Base-by-base conservation (phyloP, 805 yeast species). In the Lachancea quebecensis region DNA sequence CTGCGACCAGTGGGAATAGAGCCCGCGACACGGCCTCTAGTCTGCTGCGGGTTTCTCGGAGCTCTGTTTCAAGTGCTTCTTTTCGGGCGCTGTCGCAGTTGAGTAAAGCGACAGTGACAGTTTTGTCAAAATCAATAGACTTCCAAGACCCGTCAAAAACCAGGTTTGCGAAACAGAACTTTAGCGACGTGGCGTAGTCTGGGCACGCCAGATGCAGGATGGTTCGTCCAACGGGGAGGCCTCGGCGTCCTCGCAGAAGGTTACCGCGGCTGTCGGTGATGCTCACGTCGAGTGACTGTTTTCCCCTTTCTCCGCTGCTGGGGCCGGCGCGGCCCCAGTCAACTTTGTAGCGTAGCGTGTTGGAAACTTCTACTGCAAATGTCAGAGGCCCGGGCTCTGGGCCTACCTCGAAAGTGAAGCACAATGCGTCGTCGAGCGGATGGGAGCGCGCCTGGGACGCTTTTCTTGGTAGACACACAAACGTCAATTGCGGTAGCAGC, bases 61-160 rank as follows among this genome's bases (percentile, higher is more conserved):
- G 32, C 16, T 41, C 15, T 17, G 32, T 18, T 11, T 38, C 25
- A 29, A 33, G 10, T n/a, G 29, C 10, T 21, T 21, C 14, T 36
- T 44, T 18, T 15, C 30, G 16, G 33, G 36, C 10, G 38, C 40
- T 10, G 30, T 28, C 39, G 18, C 18, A 18, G 16, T 38, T 27
- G 15, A 38, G 7, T 9, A 60, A 39, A 12, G 50, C 45, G 8
- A 61, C 34, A 5, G 56, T 37, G 16, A 62, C 48, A 12, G 42
- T 42, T 39, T 58, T 58, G 15, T 45, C 50, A 8, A 49, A 39
- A 44, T 63, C 66, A 11, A 54, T 42, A 14, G 60, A 52, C 10
- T 50, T 43, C 72, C 72, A 68, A 3, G 71, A 66, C 2, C 57
- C 53, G 50, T 68, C 71, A 32, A 39, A 54, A 7, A 62, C 59